Evolutionary conservation across 305 asterid species (phyloP).

Genomic region (Solanum aculeatissimum): DNA sequence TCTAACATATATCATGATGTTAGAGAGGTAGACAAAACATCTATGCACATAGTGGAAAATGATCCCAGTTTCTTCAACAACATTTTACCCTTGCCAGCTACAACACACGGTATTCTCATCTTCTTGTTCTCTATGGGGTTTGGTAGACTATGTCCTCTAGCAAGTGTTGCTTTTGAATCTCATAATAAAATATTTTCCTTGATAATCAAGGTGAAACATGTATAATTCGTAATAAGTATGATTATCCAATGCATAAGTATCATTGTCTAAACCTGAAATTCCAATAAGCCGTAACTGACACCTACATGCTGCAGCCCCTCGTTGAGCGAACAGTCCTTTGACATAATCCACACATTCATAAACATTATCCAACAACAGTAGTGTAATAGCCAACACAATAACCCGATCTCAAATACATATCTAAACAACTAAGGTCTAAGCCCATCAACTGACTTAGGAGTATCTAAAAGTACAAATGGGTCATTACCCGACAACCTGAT

Average conservation of each 20-base stretch:
- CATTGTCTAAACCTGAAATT: background rate
- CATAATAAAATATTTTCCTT: background rate
- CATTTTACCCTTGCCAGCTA: slow-evolving; percentile 28
- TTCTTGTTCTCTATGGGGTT: slow-evolving; percentile 12
- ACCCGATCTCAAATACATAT: background rate
- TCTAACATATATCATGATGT: slow-evolving; percentile 24
- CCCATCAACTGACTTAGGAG: background rate
- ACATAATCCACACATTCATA: background rate
- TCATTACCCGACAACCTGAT: background rate
- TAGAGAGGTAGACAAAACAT: slow-evolving; percentile 25
- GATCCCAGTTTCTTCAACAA: slow-evolving; percentile 30
- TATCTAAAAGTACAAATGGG: background rate
- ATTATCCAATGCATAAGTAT: background rate
- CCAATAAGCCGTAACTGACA: background rate
- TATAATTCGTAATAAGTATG: background rate
- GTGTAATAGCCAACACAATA: background rate
- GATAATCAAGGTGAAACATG: background rate
- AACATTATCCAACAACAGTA: background rate
- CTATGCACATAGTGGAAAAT: slow-evolving; percentile 22
- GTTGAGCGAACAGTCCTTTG: background rate
- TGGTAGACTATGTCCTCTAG: slow-evolving; percentile 7
- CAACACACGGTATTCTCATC: slow-evolving; percentile 47
- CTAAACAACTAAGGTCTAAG: background rate
- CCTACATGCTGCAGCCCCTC: background rate
- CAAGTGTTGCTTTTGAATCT: slow-evolving; percentile 2